Base-by-base conservation (phyloP, 2,329 filamentous ascomycete species). In the Paradendryphiella salina region DNA sequence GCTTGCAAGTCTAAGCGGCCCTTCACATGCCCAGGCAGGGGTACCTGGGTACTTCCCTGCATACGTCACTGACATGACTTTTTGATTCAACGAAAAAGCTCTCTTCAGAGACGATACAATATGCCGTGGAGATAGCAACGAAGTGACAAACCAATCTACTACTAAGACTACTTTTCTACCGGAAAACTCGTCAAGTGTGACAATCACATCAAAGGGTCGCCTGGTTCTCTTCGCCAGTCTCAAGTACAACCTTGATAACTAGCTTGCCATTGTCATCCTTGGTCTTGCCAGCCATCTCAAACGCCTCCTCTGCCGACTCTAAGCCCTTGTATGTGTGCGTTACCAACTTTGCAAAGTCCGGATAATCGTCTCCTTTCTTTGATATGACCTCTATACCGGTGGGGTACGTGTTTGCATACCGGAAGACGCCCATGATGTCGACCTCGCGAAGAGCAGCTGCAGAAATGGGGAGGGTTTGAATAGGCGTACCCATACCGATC, bases 401-500 rank as follows among this genome's bases (percentile, higher is more conserved):
- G 4, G 82, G 79, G 65, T 90, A 91, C 0, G 87, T 89, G 70
- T 90, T 88, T 15, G 86, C 86, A 61, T 91, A 91, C 39, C 88
- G 81, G 75, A 91, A 90, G 23, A 90, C 85, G 28, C 87, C 87
- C n/a, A 90, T 74, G 26, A 91, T 86, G 66, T 91, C 88, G 35
- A 91, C 85, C 73, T 92, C 88, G 31, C 87, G 82, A 21, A 90
- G 76, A 32, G 88, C 86, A 3, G 87, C 87, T 4, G 86, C 85
- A 6, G 85, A 88, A 37, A 92, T 76, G 1, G 87, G 87, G 1
- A 91, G 78, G 0, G 86, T 90, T 70, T 90, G 87, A 44, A 90
- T 82, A 0, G 88, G 87, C 4, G 83, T 88, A 31, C 88, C 88
- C 88, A 91, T 91, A 45, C 88, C 88, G 18, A 92, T 87, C 70